Conservation (phyloP, 2,329 filamentous ascomycete species). For the Colletotrichum sojae region DNA sequence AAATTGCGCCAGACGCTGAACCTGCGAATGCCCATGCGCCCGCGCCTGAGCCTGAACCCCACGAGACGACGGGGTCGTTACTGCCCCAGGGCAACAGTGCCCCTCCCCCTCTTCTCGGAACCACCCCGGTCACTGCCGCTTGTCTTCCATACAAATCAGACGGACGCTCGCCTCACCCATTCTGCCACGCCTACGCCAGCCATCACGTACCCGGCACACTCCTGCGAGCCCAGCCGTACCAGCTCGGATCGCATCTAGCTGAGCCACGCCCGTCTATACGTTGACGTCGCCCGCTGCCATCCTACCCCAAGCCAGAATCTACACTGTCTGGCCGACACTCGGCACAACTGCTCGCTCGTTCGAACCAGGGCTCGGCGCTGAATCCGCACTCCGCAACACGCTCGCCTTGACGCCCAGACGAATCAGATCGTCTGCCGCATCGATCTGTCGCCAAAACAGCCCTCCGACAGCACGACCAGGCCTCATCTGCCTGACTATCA, state of each 20-base stretch:
- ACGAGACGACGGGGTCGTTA: conserved; percentile 14
- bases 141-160: conserved; percentile 37
- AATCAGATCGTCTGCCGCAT: conserved; percentile 11
- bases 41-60: conserved; percentile 16
- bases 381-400: conserved; percentile 14
- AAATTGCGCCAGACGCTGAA: not conserved
- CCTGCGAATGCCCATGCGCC: not conserved
- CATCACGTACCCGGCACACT: conserved; percentile 3
- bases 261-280: conserved; percentile 12
- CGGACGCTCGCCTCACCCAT: conserved; percentile 27
- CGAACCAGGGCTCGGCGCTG: not conserved
- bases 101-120: conserved; percentile 28
- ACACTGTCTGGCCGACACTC: conserved; percentile 18
- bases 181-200: conserved; percentile 9
- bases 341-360: conserved; percentile 10
- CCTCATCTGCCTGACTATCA: conserved; percentile 17
- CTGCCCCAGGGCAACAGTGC: conserved; percentile 28
- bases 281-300: conserved; percentile 16
- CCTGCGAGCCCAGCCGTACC: conserved; percentile 15
- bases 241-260: conserved; percentile 8
- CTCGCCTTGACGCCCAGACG: conserved; percentile 22
- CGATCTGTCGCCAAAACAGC: conserved; percentile 8
- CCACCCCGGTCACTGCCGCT: conserved; percentile 31
- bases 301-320: conserved; percentile 6
- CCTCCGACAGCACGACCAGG: not conserved